phyloP scores from a whole-genome alignment of 495 filamentous ascomycete species.

The Choiromyces venosus region DNA sequence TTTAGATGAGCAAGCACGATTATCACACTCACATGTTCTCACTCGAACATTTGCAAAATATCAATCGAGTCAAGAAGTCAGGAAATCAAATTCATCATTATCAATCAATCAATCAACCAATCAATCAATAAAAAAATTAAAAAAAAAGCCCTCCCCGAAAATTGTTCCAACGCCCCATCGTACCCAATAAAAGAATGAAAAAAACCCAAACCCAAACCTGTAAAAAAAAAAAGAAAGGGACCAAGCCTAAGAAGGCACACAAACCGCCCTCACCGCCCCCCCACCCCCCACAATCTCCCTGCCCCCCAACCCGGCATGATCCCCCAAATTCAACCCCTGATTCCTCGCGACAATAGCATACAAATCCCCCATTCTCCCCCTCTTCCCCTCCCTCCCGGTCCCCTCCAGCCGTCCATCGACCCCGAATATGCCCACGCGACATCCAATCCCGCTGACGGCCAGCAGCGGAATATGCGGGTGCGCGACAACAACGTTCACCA shows the following conservation, averaged over 20 bases:
- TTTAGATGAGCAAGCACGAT: too few relatives aligned
- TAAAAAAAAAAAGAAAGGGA: too few relatives aligned
- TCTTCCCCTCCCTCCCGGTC: not conserved
- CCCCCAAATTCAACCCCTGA: too few relatives aligned
- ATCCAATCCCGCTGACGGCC: slow-evolving; percentile 67
- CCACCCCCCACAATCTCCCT: not conserved
- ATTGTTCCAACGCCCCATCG: too few relatives aligned
- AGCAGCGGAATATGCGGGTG: slow-evolving; percentile 69
- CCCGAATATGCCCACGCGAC: slow-evolving; percentile 72
- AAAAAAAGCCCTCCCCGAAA: too few relatives aligned
- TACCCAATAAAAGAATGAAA: not conserved
- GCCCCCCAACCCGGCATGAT: not conserved
- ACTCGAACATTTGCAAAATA: too few relatives aligned
- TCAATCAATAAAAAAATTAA: too few relatives aligned
- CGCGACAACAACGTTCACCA: slow-evolving; percentile 65
- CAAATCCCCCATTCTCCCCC: not conserved
- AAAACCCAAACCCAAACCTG: not conserved
- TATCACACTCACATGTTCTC: too few relatives aligned
- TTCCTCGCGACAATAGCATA: not conserved
- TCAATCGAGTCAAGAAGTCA: too few relatives aligned
- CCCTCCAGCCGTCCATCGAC: not conserved
- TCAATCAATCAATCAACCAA: too few relatives aligned
- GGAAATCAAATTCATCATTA: too few relatives aligned
- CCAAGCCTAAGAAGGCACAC: slow-evolving; percentile 3
- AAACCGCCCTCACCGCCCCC: not conserved